Evolutionary conservation across 2,329 filamentous ascomycete species (phyloP).

Genomic region (Neurospora sp.): DNA sequence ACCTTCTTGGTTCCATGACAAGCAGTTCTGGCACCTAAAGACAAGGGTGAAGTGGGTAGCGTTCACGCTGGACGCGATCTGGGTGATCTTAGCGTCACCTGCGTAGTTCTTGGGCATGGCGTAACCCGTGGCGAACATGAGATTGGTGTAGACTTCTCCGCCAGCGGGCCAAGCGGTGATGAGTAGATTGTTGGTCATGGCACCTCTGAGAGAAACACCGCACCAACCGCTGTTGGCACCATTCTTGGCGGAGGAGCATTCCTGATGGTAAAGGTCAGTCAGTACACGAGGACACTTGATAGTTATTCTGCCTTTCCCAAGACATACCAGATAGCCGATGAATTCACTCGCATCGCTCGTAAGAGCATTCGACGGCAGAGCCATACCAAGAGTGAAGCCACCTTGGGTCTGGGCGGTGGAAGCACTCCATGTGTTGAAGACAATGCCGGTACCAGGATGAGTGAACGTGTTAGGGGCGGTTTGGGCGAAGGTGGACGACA

Average conservation of each 20-base stretch:
- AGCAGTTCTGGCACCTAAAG: conserved; percentile 48
- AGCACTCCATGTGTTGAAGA: conserved; percentile 40
- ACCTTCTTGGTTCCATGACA: conserved; percentile 36
- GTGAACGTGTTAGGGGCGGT: conserved; percentile 27
- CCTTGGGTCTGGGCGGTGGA: conserved; percentile 27
- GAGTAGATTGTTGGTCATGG: conserved; percentile 44
- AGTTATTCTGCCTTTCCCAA: neutral
- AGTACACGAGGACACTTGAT: neutral
- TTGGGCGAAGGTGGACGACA: conserved; percentile 19
- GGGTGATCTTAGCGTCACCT: conserved; percentile 46
- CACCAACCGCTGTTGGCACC: conserved; percentile 39
- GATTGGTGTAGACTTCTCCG: conserved; percentile 38
- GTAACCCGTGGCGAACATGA: conserved; percentile 45
- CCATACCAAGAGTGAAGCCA: conserved; percentile 40
- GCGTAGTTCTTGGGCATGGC: conserved; percentile 43
- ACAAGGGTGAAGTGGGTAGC: conserved; percentile 46
- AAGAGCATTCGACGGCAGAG: conserved; percentile 34
- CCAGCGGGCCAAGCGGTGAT: conserved; percentile 42
- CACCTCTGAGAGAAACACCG: conserved; percentile 39
- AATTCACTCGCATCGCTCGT: conserved; percentile 38
- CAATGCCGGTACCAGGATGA: conserved; percentile 38
- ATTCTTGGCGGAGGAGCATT: conserved; percentile 29
- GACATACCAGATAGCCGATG: conserved; percentile 41
- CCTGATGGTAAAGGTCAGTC: conserved; percentile 20
- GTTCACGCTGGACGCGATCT: conserved; percentile 45